These are phyloP conservation scores for Sclerotinia glacialis DNA, from an alignment of 2,329 filamentous ascomycete genomes.

Conservation along the genomic window DNA sequence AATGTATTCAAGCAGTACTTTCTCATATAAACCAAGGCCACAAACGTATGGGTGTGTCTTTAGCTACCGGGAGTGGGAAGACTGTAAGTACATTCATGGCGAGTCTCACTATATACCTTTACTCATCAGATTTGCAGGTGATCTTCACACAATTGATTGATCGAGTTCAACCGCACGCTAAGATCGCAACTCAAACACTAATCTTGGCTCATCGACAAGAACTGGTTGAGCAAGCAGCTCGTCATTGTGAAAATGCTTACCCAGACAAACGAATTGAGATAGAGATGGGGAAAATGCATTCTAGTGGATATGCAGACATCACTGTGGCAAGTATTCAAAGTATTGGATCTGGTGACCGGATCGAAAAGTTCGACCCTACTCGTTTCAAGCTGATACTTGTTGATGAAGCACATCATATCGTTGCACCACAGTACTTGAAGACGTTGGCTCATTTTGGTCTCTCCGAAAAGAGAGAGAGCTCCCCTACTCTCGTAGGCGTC, in stretches of 20 bases:
- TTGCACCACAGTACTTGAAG: slow-evolving; percentile 74
- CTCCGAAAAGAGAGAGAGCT: slow-evolving; percentile 46
- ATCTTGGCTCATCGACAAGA: slow-evolving; percentile 91
- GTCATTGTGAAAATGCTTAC: slow-evolving; percentile 78
- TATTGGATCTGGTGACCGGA: slow-evolving; percentile 70
- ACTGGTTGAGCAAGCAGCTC: slow-evolving; percentile 88
- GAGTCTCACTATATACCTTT: neutral
- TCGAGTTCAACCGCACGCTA: slow-evolving; percentile 58
- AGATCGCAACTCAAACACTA: slow-evolving; percentile 69
- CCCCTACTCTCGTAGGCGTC: slow-evolving; percentile 78
- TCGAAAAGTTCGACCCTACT: slow-evolving; percentile 77
- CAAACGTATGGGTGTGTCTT: slow-evolving; percentile 76
- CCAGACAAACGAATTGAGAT: slow-evolving; percentile 79
- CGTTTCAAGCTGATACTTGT: slow-evolving; percentile 88
- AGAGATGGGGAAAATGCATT: slow-evolving; percentile 79
- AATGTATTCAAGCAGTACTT: slow-evolving; percentile 82
- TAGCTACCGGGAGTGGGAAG: slow-evolving; percentile 87
- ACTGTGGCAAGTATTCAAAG: slow-evolving; percentile 89
- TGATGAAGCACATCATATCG: slow-evolving; percentile 96
- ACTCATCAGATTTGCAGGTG: slow-evolving; percentile 52
- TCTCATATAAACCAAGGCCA: slow-evolving; percentile 66
- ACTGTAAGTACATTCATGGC: slow-evolving; percentile 54
- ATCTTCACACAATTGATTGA: slow-evolving; percentile 96
- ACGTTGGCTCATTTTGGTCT: slow-evolving; percentile 78
- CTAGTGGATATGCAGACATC: slow-evolving; percentile 82